Evolutionary conservation across 2,329 filamentous ascomycete genomes (phyloP).

Genomic region (Bipolaris gigantea): DNA sequence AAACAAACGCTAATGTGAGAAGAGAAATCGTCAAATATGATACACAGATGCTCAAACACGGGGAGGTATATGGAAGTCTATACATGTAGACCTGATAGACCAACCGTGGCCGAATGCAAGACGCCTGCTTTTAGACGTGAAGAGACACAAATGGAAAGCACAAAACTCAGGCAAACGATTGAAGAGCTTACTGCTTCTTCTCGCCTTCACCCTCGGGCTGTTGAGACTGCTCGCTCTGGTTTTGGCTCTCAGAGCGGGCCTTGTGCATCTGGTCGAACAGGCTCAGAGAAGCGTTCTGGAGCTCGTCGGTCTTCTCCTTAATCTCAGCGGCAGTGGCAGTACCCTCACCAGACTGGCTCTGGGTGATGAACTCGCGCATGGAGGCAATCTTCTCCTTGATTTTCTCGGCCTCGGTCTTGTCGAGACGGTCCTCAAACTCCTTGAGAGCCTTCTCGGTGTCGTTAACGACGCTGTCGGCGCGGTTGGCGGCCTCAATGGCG

Average conservation of each 20-base stretch:
- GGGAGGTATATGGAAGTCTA: constrained; percentile 39
- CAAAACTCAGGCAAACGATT: constrained; percentile 20
- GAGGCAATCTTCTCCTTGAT: constrained; percentile 91
- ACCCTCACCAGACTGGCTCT: constrained; percentile 92
- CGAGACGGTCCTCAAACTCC: constrained; percentile 92
- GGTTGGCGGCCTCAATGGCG: constrained; percentile 95
- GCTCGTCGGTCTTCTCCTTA: constrained; percentile 98
- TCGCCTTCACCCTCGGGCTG: constrained; percentile 62
- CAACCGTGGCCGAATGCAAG: constrained; percentile 41
- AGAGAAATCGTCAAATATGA: constrained; percentile 40
- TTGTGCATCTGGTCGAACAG: constrained; percentile 99
- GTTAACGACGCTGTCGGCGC: constrained; percentile 92
- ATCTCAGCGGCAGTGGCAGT: constrained; percentile 85
- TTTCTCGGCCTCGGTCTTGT: constrained; percentile 91
- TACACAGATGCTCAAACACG: constrained; percentile 36
- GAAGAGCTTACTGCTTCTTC: constrained; percentile 65
- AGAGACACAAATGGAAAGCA: constrained; percentile 27
- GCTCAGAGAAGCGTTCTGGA: constrained; percentile 92
- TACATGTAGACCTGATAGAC: constrained; percentile 28
- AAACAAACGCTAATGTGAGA: constrained; percentile 35
- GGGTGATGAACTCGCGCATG: constrained; percentile 86
- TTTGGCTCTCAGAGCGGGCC: constrained; percentile 69
- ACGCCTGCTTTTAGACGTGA: constrained; percentile 43
- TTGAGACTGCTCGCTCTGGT: constrained; percentile 48
- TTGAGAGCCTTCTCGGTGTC: constrained; percentile 98